Evolutionary conservation across 805 yeast species (phyloP).

Genomic region (Wickerhamiella kurtzmanii): DNA sequence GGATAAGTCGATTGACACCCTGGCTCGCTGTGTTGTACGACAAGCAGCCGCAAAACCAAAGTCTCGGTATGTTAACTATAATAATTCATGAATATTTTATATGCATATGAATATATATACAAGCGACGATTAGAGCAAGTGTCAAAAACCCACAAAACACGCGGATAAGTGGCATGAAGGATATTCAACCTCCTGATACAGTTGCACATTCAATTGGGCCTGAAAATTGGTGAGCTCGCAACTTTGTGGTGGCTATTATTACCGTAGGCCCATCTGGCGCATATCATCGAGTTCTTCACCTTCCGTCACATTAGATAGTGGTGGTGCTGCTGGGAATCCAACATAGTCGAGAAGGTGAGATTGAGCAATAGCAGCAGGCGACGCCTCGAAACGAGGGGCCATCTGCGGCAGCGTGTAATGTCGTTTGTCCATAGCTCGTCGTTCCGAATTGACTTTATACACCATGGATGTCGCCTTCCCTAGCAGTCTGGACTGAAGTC

Average conservation of each 20-base stretch:
- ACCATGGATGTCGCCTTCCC: constrained; percentile 67
- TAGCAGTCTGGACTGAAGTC: constrained; percentile 50
- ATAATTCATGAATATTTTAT: not conserved
- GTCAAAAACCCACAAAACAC: too few relatives aligned
- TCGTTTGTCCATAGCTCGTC: constrained; percentile 59
- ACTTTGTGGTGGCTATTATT: not conserved
- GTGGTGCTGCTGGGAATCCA: constrained; percentile 77
- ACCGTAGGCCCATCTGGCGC: constrained; percentile 40
- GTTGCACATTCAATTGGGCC: too few relatives aligned
- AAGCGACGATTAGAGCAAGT: not conserved
- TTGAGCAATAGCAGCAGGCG: not conserved
- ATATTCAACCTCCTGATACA: too few relatives aligned
- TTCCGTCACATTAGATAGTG: constrained; percentile 45
- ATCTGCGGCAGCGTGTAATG: not conserved
- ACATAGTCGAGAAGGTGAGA: constrained; percentile 27
- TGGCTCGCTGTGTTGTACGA: not conserved
- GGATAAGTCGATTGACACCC: too few relatives aligned
- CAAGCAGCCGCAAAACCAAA: not conserved
- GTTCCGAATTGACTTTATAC: constrained; percentile 84
- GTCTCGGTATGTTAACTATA: not conserved
- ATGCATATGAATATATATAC: not conserved
- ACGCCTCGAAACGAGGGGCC: not conserved
- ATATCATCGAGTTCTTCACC: constrained; percentile 70
- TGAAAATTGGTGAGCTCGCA: too few relatives aligned
- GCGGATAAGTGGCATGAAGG: too few relatives aligned